Percentiles rank a stretch among this genome's conserved stretches.
These are phyloP conservation scores for Fusarium staphyleae DNA, from an alignment of 2,329 filamentous ascomycete genomes.

Conservation along the genomic window DNA sequence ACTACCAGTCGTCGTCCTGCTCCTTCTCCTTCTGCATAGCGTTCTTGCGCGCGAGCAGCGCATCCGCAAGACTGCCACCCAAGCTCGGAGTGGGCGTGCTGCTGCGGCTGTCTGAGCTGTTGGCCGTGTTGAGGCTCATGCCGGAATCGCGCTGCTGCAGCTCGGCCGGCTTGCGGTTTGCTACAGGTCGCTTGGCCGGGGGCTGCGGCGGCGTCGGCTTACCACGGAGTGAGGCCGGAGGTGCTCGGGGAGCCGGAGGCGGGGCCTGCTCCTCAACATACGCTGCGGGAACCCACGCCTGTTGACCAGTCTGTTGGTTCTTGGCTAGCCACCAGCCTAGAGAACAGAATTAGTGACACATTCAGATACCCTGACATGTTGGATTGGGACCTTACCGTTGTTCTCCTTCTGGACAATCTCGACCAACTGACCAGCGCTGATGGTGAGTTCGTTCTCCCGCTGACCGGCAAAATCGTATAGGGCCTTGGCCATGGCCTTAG, in stretches of 20 bases:
- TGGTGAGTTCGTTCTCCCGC: slow-evolving; percentile 82
- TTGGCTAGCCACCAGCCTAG: slow-evolving; percentile 96
- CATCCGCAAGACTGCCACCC: slow-evolving; percentile 78
- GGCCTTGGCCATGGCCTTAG: slow-evolving; percentile 85
- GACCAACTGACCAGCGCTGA: slow-evolving; percentile 81
- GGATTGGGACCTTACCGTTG: slow-evolving; percentile 72
- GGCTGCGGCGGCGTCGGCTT: slow-evolving; percentile 80
- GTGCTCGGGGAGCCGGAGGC: slow-evolving; percentile 63
- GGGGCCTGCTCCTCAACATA: slow-evolving; percentile 87
- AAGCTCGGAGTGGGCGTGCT: slow-evolving; percentile 76
- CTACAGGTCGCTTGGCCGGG: slow-evolving; percentile 79
- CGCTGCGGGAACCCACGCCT: slow-evolving; percentile 92
- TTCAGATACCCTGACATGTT: background rate
- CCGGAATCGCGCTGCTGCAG: slow-evolving; percentile 75
- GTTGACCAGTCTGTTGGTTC: slow-evolving; percentile 61
- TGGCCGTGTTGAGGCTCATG: slow-evolving; percentile 66
- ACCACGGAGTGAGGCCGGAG: slow-evolving; percentile 68
- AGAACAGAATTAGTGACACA: slow-evolving; percentile 43
- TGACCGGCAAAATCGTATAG: slow-evolving; percentile 91
- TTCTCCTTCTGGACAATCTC: slow-evolving; percentile 93
- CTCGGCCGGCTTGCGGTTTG: slow-evolving; percentile 73
- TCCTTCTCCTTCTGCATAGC: slow-evolving; percentile 75
- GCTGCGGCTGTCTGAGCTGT: slow-evolving; percentile 68
- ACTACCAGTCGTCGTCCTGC: slow-evolving; percentile 74
- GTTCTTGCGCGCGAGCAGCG: slow-evolving; percentile 76